Evolutionary conservation across 805 yeast genomes (phyloP).

Genomic region (Komagataella phaffii): DNA sequence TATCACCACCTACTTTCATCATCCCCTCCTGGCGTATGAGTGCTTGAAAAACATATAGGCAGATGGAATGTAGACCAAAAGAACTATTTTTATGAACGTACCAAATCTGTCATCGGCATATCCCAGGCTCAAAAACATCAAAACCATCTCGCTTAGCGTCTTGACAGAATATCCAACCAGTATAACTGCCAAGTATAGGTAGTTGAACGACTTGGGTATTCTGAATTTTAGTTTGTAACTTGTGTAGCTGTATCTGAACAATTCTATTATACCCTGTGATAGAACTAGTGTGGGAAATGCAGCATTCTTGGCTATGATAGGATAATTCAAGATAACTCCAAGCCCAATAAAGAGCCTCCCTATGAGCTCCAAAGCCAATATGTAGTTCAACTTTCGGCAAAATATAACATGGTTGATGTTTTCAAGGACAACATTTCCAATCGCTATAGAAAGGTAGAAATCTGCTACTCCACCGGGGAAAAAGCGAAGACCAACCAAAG

Average conservation of each 20-base stretch:
- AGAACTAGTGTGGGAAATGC: constrained; percentile 11
- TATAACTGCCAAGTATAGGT: constrained; percentile 6
- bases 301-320: constrained; percentile 12
- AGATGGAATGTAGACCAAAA: constrained; percentile 9
- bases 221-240: constrained; percentile 13
- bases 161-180: constrained; percentile 11
- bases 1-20: background rate
- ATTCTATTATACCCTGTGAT: constrained; percentile 11
- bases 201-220: constrained; percentile 7
- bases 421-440: constrained; percentile 10
- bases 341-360: constrained; percentile 7
- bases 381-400: constrained; percentile 4
- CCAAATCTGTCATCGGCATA: constrained; percentile 6
- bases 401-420: constrained; percentile 8
- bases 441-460: constrained; percentile 18
- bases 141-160: constrained; percentile 8
- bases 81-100: constrained; percentile 5
- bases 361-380: background rate
- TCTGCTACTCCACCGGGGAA: constrained; percentile 65
- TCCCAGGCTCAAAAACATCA: constrained; percentile 11
- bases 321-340: constrained; percentile 11
- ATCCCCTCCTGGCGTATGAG: constrained; percentile 5
- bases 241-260: constrained; percentile 12
- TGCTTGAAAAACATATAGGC: constrained; percentile 12
- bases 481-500: constrained; percentile 51